Conservation (phyloP, 2,329 filamentous ascomycete species). For the Diaporthe citri region DNA sequence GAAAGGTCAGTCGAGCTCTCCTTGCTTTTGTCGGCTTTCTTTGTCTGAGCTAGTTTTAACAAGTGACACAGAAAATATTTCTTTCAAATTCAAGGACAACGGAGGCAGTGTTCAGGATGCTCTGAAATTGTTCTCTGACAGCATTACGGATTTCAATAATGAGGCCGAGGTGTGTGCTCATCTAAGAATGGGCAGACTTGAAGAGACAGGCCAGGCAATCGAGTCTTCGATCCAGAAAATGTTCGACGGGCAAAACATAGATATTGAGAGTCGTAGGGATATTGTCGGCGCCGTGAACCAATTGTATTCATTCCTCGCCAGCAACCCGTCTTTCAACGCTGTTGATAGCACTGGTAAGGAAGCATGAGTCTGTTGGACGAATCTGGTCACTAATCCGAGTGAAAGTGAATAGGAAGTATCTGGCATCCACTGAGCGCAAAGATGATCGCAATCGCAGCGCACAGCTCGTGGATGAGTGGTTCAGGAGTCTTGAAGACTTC, state of each 20-base stretch:
- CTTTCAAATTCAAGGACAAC: background rate
- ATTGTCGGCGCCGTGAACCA: background rate
- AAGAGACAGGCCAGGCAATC: background rate
- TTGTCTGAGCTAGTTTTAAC: background rate
- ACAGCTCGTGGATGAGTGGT: background rate
- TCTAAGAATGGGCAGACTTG: background rate
- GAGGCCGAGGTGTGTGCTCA: background rate
- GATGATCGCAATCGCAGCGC: background rate
- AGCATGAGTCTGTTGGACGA: background rate
- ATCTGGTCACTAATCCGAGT: accelerated
- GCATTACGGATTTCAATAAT: background rate
- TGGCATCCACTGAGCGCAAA: background rate
- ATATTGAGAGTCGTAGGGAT: background rate
- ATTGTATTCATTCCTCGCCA: background rate
- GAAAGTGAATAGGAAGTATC: background rate
- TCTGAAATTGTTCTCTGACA: background rate
- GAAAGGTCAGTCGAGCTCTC: background rate
- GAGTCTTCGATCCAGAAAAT: background rate
- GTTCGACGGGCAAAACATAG: background rate
- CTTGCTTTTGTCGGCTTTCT: too few species aligned
- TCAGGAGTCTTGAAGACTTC: background rate
- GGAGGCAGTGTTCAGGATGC: background rate
- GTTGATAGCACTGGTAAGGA: background rate
- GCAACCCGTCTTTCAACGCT: background rate
- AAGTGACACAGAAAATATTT: background rate